Evolutionary conservation across 176 grass and related monocot species (phyloP).

Genomic region (Zea mays): DNA sequence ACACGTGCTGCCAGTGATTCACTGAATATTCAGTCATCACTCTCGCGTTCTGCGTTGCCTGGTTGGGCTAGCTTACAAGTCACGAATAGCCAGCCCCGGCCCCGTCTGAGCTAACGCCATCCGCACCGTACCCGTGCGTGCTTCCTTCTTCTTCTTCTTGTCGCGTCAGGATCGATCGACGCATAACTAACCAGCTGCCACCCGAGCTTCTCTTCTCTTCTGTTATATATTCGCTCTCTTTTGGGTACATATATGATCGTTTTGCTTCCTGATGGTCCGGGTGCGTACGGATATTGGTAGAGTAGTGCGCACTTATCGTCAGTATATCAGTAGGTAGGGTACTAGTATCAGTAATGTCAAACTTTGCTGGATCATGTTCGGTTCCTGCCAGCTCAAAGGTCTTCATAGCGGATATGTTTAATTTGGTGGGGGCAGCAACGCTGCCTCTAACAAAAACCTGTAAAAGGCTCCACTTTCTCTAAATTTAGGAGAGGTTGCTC

Average conservation of each 20-base stretch:
- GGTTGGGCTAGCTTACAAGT: slow-evolving; percentile 15
- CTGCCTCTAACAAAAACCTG: no score
- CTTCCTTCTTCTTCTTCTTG: background rate
- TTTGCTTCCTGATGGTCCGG: background rate
- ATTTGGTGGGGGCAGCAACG: no score
- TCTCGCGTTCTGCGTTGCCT: background rate
- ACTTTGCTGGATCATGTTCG: background rate
- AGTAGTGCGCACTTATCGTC: background rate
- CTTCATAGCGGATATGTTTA: background rate
- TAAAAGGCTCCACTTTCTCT: no score
- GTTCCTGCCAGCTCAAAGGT: background rate
- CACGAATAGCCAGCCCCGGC: slow-evolving; percentile 24
- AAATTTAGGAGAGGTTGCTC: no score
- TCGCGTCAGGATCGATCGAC: background rate
- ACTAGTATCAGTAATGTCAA: background rate
- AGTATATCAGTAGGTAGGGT: background rate
- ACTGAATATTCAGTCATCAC: background rate
- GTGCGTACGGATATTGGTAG: background rate
- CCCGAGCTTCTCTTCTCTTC: background rate
- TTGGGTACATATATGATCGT: background rate
- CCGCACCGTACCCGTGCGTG: background rate
- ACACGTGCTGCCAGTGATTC: background rate
- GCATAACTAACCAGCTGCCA: slow-evolving; percentile 12
- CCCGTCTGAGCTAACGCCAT: background rate
- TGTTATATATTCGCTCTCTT: no score